These are phyloP conservation scores for Elaphomyces granulatus DNA, from an alignment of 495 filamentous ascomycete species.

Conservation along the genomic window DNA sequence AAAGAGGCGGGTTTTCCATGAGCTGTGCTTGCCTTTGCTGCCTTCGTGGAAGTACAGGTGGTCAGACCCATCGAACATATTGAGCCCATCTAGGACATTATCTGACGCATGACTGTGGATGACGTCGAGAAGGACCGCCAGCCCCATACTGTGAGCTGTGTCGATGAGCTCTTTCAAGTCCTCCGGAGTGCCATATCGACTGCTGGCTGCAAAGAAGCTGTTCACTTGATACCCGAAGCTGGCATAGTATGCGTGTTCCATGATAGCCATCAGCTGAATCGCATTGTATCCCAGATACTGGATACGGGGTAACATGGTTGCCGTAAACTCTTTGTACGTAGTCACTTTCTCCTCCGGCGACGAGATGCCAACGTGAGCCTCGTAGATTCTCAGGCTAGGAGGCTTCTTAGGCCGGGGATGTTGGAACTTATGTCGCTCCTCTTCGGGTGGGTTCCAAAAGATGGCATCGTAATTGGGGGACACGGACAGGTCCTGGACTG, in stretches of 20 bases:
- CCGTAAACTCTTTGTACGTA: constrained; percentile 95
- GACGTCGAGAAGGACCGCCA: constrained; percentile 87
- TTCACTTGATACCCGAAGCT: constrained; percentile 98
- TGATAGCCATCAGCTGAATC: constrained; percentile 96
- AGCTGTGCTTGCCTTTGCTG: constrained; percentile 65
- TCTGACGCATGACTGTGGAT: constrained; percentile 97
- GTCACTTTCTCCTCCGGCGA: constrained; percentile 77
- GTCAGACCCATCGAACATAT: constrained; percentile 88
- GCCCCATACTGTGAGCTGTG: constrained; percentile 79
- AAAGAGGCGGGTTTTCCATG: constrained; percentile 93
- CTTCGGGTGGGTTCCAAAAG: constrained; percentile 87
- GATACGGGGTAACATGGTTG: constrained; percentile 81
- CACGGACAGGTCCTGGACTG: constrained; percentile 78
- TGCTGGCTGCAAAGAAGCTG: constrained; percentile 96
- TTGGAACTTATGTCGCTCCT: constrained; percentile 67
- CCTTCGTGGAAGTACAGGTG: constrained; percentile 93
- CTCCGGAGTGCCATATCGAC: constrained; percentile 85
- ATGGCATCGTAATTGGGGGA: constrained; percentile 87
- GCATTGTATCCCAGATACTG: constrained; percentile 87
- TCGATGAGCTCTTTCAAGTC: constrained; percentile 95
- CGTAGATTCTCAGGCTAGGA: constrained; percentile 76
- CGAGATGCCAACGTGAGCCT: constrained; percentile 95
- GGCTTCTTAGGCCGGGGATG: constrained; percentile 74
- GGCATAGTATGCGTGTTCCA: constrained; percentile 99
- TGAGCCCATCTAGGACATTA: constrained; percentile 87